Evolutionary conservation across 1,284 basidiomycete species (phyloP).

Genomic region (Lentinus polychrous): DNA sequence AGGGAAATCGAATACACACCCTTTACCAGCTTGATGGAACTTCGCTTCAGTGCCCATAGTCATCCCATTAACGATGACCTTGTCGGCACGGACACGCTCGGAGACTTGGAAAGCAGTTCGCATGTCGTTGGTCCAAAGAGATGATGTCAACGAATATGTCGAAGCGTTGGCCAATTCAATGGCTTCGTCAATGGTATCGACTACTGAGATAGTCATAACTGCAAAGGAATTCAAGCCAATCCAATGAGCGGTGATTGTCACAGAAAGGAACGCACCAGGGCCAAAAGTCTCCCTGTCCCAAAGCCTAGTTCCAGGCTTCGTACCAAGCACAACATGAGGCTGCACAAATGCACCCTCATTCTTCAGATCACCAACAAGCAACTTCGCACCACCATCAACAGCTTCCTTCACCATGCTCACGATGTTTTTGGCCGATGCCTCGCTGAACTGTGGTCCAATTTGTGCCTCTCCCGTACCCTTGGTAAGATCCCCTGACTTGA

Average conservation of each 20-base stretch:
- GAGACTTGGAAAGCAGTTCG: constrained; percentile 42
- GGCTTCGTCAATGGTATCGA: constrained; percentile 44
- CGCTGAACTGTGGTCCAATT: constrained; percentile 39
- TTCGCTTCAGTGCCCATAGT: constrained; percentile 1
- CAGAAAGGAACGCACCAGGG: constrained; percentile 33
- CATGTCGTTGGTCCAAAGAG: constrained; percentile 46
- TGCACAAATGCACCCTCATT: constrained; percentile 39
- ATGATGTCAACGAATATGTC: constrained; percentile 44
- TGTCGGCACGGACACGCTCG: constrained; percentile 37
- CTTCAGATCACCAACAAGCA: constrained; percentile 40
- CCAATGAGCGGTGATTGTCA: constrained; percentile 3
- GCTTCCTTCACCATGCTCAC: constrained; percentile 44
- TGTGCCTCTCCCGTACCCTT: constrained; percentile 13
- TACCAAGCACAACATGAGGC: constrained; percentile 44
- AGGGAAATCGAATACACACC: constrained; percentile 1
- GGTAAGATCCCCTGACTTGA: constrained; percentile 29
- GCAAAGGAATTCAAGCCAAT: constrained; percentile 8
- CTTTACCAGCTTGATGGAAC: neutral
- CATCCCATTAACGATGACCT: constrained; percentile 7
- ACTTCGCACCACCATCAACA: constrained; percentile 40
- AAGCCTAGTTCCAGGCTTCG: constrained; percentile 41
- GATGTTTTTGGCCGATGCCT: constrained; percentile 42
- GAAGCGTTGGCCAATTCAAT: constrained; percentile 47
- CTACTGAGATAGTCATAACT: constrained; percentile 42
- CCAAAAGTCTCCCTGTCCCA: constrained; percentile 56